Percentiles rank a stretch among this genome's conserved stretches.
These are phyloP conservation scores for cucumber (Cucumis sativus) DNA, from an alignment of 306 rosid species.

Conservation along the genomic window Cucumber_9930_V3 NC_026660.2:24411001-24411500, in stretches of 20 bases:
- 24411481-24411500: conserved; percentile 88
- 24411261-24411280: not conserved
- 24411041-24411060: not conserved
- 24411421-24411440: conserved; percentile 22
- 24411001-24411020: not conserved
- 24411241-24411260: not conserved
- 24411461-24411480: conserved; percentile 64
- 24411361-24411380: not conserved
- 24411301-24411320: not conserved
- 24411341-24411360: not conserved
- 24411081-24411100: not conserved
- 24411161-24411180: not conserved
- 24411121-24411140: not conserved
- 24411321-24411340: not conserved
- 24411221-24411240: not conserved
- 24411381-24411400: not conserved
- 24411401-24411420: not conserved
- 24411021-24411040: not conserved
- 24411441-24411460: conserved; percentile 51
- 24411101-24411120: not conserved
- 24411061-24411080: not conserved
- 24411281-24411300: not conserved
- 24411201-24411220: not conserved
- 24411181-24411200: not conserved
- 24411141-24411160: not conserved